Base-by-base conservation (phyloP, 2,329 filamentous ascomycete genomes). In the Penicillium fuscoglaucum region DNA sequence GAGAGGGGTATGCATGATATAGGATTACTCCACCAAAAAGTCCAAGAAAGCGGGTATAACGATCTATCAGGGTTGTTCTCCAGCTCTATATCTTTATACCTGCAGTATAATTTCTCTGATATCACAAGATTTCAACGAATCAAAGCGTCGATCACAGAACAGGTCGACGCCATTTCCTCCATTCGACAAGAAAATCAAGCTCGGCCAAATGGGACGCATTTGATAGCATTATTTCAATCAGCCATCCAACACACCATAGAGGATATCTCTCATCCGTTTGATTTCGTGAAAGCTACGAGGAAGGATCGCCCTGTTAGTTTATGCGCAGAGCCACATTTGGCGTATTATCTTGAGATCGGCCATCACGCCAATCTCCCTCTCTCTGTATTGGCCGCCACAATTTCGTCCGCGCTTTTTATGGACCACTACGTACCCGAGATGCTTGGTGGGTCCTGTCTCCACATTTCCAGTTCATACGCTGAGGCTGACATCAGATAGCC, bases 381-480 rank as follows among this genome's bases (percentile, higher is more conserved):
- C 29, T 21, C 52, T 4, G 24, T 35, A 24, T 52, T 65, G 1
- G 52, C 58, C 12, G 43, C 52, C 19, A 61, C 43, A 26, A 64
- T 63, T 24, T 48, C 52, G 10, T 66, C 59, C 2, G 59, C 62
- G 1, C 40, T 67, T 6, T 53, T 67, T 1, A 66, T 69, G 50
- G 62, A 70, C 46, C 50, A 67, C 43, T 70, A 70, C 61, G 29
- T 65, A 19, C 63, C 63, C 4, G n/a, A 54, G 15, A 68, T 65
- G 39, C 43, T 60, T 52, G 19, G 58, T 64, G 10, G 52, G 58
- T 61, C n/a, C 35, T 39, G 7, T 24, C 1, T 40, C n/a, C 37
- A 26, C 4, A 8, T 21, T 35, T 44, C 13, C n/a, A 39, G 17
- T 35, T 26, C 4, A 26, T 26, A 26, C 10, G 9, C 43, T 31